A percentile compares a stretch with the other conserved stretches of the same genome.
These are phyloP conservation scores for Globisporangium megalacanthum DNA, from an alignment of 352 stramenopile genomes.

Conservation along the genomic window DNA sequence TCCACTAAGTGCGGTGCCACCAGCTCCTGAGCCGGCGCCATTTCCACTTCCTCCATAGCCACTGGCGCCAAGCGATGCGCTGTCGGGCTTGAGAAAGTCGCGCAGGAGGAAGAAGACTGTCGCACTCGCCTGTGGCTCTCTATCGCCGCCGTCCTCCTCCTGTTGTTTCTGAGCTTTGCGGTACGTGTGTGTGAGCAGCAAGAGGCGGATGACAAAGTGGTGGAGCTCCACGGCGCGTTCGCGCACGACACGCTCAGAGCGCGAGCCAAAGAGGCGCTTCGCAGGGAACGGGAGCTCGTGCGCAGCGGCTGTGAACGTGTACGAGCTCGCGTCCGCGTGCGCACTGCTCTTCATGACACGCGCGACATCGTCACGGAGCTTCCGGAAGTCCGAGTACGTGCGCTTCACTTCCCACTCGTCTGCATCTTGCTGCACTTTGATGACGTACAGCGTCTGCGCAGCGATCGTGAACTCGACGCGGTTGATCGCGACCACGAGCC, in stretches of 20 bases:
- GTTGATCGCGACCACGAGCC: slow-evolving; percentile 64
- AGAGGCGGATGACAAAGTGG: slow-evolving; percentile 67
- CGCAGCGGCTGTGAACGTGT: slow-evolving; percentile 29
- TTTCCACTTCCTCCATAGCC: too few relatives aligned
- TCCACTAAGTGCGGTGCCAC: background rate
- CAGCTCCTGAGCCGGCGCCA: background rate
- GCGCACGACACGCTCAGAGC: slow-evolving; percentile 69
- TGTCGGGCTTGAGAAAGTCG: slow-evolving; percentile 64
- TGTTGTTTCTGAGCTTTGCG: slow-evolving; percentile 65
- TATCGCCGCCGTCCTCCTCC: slow-evolving; percentile 19
- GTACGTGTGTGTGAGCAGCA: slow-evolving; percentile 70
- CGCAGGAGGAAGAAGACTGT: slow-evolving; percentile 59
- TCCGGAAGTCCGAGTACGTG: slow-evolving; percentile 69
- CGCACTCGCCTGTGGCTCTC: slow-evolving; percentile 40
- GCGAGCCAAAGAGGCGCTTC: slow-evolving; percentile 61
- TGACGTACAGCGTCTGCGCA: slow-evolving; percentile 65
- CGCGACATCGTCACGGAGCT: slow-evolving; percentile 59
- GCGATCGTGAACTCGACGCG: slow-evolving; percentile 74
- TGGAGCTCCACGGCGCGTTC: slow-evolving; percentile 67
- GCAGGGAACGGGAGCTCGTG: slow-evolving; percentile 44
- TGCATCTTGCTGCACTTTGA: slow-evolving; percentile 67
- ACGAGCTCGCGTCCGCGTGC: slow-evolving; percentile 48
- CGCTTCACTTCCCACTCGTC: slow-evolving; percentile 70
- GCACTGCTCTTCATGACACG: slow-evolving; percentile 39
- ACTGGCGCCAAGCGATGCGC: background rate